These are phyloP conservation scores for Pezicula radicicola DNA, from an alignment of 2,329 filamentous ascomycete genomes.

Conservation along the genomic window DNA sequence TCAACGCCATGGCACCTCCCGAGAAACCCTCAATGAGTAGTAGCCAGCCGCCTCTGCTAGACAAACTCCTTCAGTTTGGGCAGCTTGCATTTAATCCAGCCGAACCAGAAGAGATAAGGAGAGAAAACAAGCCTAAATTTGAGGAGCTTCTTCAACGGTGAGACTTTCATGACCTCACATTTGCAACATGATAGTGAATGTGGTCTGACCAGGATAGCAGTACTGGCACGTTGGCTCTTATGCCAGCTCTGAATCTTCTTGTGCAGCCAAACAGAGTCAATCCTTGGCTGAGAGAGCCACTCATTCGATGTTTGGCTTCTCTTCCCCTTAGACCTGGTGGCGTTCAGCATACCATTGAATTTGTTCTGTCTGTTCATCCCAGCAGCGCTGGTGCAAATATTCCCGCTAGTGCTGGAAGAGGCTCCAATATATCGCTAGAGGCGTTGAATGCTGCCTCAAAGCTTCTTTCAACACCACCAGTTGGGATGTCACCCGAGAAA, in stretches of 20 bases:
- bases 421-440: constrained; percentile 65
- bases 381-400: constrained; percentile 18
- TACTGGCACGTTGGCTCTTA: constrained; percentile 48
- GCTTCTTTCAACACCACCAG: constrained; percentile 58
- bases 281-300: constrained; percentile 53
- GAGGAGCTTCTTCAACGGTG: constrained; percentile 20
- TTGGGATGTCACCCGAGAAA: constrained; percentile 45
- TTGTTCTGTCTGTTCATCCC: constrained; percentile 67
- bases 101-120: constrained; percentile 12
- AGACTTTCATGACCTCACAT: background rate
- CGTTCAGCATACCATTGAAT: constrained; percentile 66
- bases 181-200: background rate
- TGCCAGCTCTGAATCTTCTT: constrained; percentile 60
- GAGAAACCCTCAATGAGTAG: background rate
- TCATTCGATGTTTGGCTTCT: constrained; percentile 55
- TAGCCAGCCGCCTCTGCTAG: constrained; percentile 20
- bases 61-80: constrained; percentile 23
- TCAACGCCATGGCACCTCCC: background rate
- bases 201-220: constrained; percentile 19
- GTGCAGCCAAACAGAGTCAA: constrained; percentile 59
- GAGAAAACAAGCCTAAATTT: constrained; percentile 15
- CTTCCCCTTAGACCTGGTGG: constrained; percentile 61
- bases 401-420: constrained; percentile 35
- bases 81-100: constrained; percentile 26
- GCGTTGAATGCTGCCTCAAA: constrained; percentile 61